Base-by-base conservation (phyloP, 2,329 filamentous ascomycete genomes). In the Fusarium ramigenum region DNA sequence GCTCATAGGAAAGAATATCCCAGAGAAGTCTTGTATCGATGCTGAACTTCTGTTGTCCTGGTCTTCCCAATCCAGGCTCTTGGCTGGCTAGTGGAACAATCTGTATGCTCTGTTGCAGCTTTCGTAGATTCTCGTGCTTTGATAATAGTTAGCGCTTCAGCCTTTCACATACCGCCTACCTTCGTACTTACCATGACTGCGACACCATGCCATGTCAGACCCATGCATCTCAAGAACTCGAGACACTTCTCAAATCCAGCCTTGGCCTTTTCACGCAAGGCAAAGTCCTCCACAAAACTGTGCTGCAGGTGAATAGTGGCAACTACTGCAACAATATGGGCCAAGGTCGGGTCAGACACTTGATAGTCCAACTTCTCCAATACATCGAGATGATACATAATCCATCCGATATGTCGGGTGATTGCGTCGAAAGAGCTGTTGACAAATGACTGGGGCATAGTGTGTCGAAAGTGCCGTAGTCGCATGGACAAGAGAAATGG, bases 221-320 rank as follows among this genome's bases (percentile, higher is more conserved):
- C 59, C 49, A 61, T 14, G 1, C 59, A 34, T 7, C 53, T 21
- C 5, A 61, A 14, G 30, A 61, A 61, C 12, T 57, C 59, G 1
- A 61, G 32, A 4, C 59, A 61, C 6, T 36, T 61, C 15, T 32
- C 37, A 37, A 61, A 61, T 4, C 59, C 59, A 2, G 9, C 14
- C 8, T 57, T 21, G 0, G 59, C 59, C 6, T 56, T 61, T 10
- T 39, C 49, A 3, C 59, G 39, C 0, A 61, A 7, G 12, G 16
- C 10, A 3, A 18, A 2, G 15, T 57, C 39, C 16, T 57, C 49
- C 1, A 61, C 59, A 4, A 57, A 61, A n/a, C 59, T 61, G 4
- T 61, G 59, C 19, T 61, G 59, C 3, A 61, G 11, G 6, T 61
- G 59, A 9, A 61, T 61, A 1, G 59, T 61, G 15, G 59, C 59